Percentiles rank a stretch among this genome's conserved stretches.
Evolutionary conservation across 352 stramenopile species (phyloP).

Genomic region (Phytophthora pinifolia): DNA sequence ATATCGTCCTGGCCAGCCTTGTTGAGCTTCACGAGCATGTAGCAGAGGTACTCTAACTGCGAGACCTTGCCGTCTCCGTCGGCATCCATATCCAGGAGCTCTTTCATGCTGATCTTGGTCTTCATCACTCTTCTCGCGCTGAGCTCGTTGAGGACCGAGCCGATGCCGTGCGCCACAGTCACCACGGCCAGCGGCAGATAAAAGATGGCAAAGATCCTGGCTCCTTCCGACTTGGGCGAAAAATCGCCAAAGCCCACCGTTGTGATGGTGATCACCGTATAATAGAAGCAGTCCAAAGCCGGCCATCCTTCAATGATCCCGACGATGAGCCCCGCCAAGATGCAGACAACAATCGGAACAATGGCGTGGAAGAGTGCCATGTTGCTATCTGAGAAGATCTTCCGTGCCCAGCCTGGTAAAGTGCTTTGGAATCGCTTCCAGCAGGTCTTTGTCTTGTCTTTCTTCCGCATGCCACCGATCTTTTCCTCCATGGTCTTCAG

Average conservation of each 20-base stretch:
- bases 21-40: conserved; percentile 78
- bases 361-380: conserved; percentile 42
- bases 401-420: conserved; percentile 35
- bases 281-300: conserved; percentile 90
- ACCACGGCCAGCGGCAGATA: conserved; percentile 75
- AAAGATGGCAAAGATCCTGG: conserved; percentile 84
- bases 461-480: conserved; percentile 5
- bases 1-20: conserved; percentile 70
- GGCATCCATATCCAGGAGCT: conserved; percentile 67
- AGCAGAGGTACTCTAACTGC: conserved; percentile 64
- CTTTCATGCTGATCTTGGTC: conserved; percentile 76
- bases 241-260: conserved; percentile 88
- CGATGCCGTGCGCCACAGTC: conserved; percentile 65
- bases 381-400: conserved; percentile 55
- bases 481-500: conserved; percentile 25
- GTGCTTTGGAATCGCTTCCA: conserved; percentile 18
- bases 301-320: conserved; percentile 62
- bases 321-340: conserved; percentile 51
- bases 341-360: conserved; percentile 52
- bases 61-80: conserved; percentile 71
- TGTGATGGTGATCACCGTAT: conserved; percentile 90
- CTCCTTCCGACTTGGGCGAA: conserved; percentile 51
- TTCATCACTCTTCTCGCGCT: conserved; percentile 61
- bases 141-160: conserved; percentile 63
- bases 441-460: conserved; percentile 8